phyloP scores from a whole-genome alignment of 495 filamentous ascomycete genomes.

The Podospora appendiculata region DNA sequence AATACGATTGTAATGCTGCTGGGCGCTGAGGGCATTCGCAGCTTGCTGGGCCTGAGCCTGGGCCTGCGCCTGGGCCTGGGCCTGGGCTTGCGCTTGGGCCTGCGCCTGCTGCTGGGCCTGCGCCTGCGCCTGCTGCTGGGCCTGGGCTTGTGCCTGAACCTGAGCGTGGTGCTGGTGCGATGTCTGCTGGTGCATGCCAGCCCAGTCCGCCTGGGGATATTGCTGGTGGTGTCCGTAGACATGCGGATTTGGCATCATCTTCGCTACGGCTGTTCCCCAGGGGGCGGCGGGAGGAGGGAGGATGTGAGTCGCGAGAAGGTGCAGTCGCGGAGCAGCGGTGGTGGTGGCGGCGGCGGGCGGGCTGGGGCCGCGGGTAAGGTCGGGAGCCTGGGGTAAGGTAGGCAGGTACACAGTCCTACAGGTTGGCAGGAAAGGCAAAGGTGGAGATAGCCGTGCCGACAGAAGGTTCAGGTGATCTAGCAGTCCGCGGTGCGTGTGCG shows the following conservation, averaged over 20 bases:
- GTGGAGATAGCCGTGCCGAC: background rate
- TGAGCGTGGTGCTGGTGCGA: constrained; percentile 51
- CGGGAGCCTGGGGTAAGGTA: background rate
- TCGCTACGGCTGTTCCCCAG: constrained; percentile 5
- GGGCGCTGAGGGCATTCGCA: constrained; percentile 10
- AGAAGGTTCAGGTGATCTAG: background rate
- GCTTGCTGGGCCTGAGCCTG: constrained; percentile 53
- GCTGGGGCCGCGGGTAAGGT: background rate
- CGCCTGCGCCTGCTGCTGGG: constrained; percentile 48
- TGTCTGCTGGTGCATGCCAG: constrained; percentile 68
- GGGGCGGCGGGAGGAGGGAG: background rate
- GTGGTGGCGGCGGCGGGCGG: background rate
- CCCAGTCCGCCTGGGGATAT: constrained; percentile 64
- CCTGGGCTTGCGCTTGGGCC: constrained; percentile 44
- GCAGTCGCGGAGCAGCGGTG: background rate
- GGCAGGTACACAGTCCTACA: too few species aligned
- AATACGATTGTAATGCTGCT: constrained; percentile 70
- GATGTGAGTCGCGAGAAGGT: background rate
- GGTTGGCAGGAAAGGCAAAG: too few species aligned
- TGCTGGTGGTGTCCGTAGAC: constrained; percentile 67
- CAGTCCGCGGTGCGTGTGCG: too few species aligned
- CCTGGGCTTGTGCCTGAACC: constrained; percentile 44
- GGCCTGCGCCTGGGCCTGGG: constrained; percentile 48
- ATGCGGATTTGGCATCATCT: constrained; percentile 35
- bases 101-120: constrained; percentile 49